A percentile compares a stretch with the other conserved stretches of the same genome.
Conservation (phyloP, 2,329 filamentous ascomycete genomes). For the Cephalotrichum gorgonifer region DNA sequence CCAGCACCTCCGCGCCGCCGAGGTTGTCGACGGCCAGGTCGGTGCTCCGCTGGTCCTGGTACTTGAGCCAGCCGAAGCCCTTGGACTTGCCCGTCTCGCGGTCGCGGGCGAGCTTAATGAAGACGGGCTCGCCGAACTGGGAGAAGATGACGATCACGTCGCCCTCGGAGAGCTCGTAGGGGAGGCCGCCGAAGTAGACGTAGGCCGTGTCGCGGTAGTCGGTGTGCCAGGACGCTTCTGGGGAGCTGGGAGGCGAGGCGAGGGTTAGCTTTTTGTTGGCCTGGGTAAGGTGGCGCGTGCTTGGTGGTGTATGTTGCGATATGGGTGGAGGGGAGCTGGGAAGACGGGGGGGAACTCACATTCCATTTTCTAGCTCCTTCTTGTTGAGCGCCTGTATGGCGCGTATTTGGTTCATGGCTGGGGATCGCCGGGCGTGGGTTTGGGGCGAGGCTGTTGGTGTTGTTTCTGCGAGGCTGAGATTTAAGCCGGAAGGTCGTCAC, state of each 20-base stretch:
- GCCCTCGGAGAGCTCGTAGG: constrained; percentile 87
- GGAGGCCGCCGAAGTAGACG: constrained; percentile 89
- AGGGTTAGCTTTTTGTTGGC: constrained; percentile 13
- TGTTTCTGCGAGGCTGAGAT: not conserved
- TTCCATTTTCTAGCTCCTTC: constrained; percentile 80
- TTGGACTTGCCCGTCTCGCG: constrained; percentile 93
- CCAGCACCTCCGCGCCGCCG: constrained; percentile 73
- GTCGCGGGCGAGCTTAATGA: constrained; percentile 85
- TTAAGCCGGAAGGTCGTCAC: not conserved
- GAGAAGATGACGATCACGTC: constrained; percentile 95
- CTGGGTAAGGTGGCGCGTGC: too few relatives aligned
- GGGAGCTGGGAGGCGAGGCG: constrained; percentile 47
- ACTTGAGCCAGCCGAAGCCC: constrained; percentile 94
- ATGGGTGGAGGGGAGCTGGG: not conserved
- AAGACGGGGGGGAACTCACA: constrained; percentile 38
- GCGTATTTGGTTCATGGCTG: constrained; percentile 80
- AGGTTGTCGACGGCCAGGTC: constrained; percentile 95
- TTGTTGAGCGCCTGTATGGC: constrained; percentile 90
- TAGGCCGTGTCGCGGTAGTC: constrained; percentile 98
- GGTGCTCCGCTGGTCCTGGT: constrained; percentile 93
- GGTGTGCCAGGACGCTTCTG: constrained; percentile 88
- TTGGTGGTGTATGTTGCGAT: not conserved
- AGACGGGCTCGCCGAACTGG: constrained; percentile 90
- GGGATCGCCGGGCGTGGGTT: too few relatives aligned
- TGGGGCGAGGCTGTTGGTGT: not conserved